Base-by-base conservation (phyloP, 768 basidiomycete species). In the Paxillus ammoniavirescens region DNA sequence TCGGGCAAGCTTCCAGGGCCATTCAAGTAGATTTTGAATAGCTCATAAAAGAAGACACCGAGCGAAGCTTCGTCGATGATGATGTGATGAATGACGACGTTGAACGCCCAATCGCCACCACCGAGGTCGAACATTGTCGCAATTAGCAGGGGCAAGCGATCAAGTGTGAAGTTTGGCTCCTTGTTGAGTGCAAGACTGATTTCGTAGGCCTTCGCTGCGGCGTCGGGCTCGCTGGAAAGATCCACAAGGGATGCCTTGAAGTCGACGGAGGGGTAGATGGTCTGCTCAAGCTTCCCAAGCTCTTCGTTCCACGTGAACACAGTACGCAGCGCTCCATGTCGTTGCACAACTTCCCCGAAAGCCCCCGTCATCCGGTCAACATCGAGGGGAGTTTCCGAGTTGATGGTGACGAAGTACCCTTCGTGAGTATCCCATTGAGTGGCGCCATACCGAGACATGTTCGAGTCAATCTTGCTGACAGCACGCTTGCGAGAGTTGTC, bases 351-450 rank as follows among this genome's bases (percentile, higher is more conserved):
- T 54, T 69, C 66, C 33, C 31, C 49, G 7, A 69, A 57, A 2
- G 68, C 66, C 8, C 59, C 62, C 28, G 50, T 45, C 66, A 70
- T 68, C 7, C 59, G 58, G 17, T 68, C 64, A 2, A 64, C 49
- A 40, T 68, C 68, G 37, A 69, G 51, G 8, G 66, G 31, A 2
- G 58, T 65, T 42, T 69, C 65, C 15, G 65, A 50, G 21, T 42
- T 23, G 37, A 64, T 21, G 10, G 50, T 61, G 36, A 61, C 51
- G 7, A 64, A 57, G 51, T 57, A 61, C 31, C 67, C 63, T 44
- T 68, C 67, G 15, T 68, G 67, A 4, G 67, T 67, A 38, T 67
- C 67, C 65, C 67, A 69, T 12, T 68, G 67, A 21, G 67, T 69
- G 18, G 68, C 67, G n/a, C 68, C 65, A 17, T 65, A 65, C 38